Conservation (phyloP, 768 basidiomycete genomes). For the Auricularia heimuer region DNA sequence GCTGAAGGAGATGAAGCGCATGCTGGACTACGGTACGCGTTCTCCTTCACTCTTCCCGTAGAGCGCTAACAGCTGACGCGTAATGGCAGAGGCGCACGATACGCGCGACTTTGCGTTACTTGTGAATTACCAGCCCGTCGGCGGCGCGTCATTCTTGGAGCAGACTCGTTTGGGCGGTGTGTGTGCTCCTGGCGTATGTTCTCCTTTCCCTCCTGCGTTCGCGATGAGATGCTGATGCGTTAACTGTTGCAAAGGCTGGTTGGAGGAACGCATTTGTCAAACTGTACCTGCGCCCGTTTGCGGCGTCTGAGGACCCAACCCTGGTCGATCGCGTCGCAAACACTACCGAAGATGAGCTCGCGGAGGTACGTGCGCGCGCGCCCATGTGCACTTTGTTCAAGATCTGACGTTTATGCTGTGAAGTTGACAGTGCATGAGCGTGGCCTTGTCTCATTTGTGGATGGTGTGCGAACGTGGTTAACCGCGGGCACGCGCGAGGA, state of each 20-base stretch:
- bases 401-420: too few relatives aligned
- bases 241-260: slow-evolving; percentile 36
- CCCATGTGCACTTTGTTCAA: too few relatives aligned
- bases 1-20: neutral
- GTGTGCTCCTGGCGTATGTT: slow-evolving; percentile 51
- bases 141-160: slow-evolving; percentile 41
- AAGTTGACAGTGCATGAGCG: too few relatives aligned
- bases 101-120: slow-evolving; percentile 80
- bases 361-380: too few relatives aligned
- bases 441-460: too few relatives aligned
- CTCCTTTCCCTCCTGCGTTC: neutral
- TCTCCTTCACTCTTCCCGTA: neutral
- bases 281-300: neutral
- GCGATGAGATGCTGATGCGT: neutral
- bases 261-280: neutral
- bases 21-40: neutral
- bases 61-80: neutral
- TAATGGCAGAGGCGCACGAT: slow-evolving; percentile 57
- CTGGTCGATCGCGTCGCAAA: too few relatives aligned
- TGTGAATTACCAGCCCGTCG: slow-evolving; percentile 64
- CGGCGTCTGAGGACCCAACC: neutral
- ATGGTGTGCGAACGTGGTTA: too few relatives aligned
- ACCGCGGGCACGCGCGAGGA: too few relatives aligned
- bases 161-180: slow-evolving; percentile 59
- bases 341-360: too few relatives aligned